Base-by-base conservation (phyloP, 108 stramenopile genomes). In the Chaetoceros tenuissimus region DNA sequence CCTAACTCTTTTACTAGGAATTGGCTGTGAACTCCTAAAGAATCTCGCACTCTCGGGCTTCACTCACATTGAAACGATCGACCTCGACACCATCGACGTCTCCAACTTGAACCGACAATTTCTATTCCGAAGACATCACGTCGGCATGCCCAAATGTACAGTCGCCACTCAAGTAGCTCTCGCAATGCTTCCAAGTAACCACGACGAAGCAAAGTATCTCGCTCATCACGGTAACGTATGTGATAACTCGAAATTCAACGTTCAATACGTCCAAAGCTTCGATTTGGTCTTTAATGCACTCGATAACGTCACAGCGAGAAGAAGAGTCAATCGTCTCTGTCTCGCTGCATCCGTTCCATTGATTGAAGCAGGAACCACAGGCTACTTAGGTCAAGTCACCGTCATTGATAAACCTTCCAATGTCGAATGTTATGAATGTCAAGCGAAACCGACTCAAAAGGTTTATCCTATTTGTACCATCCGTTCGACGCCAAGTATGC, bases 401-500 rank as follows among this genome's bases (percentile, higher is more conserved):
- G 88, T 94, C 25, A 97, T 97, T 78, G 72, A 82, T 55, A 91
- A 94, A 43, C 68, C 68, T 16, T 57, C 58, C 20, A 63, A 77
- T 48, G 89, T 96, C 2, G 94, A 88, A 34, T 99, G 99, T 77
- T 99, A 98, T 64, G 99, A 99, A 64, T 99, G 99, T 72, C 77
- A 87, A 40, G 82, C 94, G 22, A 94, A 97, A 78, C 80, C 91
- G 46, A 84, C 95, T 0, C 97, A 83, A 60, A 98, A 98, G 64
- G 89, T 95, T 2, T 98, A 98, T 71, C 97, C 99, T 18, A 98
- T 99, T 60, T 99, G 99, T 77, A 99, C 99, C 54, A 99, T 99
- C 55, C 82, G 96, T 53, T 84, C 75, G 48, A 99, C 99, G 18
- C 99, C 99, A 1, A 78, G 74, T 58, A 87, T 92, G 79, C 99